Percentiles rank a stretch among this genome's conserved stretches.
These are phyloP conservation scores for Xylariaceae sp. DNA, from an alignment of 2,329 filamentous ascomycete genomes.

Conservation along the genomic window DNA sequence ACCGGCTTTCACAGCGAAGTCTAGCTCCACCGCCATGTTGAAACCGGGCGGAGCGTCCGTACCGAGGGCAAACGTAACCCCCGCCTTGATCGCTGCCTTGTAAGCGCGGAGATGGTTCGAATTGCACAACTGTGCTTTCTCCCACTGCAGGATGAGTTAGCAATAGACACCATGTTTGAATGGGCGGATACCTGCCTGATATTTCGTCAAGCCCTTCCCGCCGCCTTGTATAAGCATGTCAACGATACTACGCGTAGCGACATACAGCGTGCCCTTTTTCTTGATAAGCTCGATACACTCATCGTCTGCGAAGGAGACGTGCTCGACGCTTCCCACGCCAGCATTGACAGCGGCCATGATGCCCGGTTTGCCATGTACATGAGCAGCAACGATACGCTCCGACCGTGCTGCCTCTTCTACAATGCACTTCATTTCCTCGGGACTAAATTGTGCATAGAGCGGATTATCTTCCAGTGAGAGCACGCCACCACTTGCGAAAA, in stretches of 20 bases:
- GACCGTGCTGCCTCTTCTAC: slow-evolving; percentile 38
- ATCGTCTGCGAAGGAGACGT: slow-evolving; percentile 40
- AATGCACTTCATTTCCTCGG: slow-evolving; percentile 37
- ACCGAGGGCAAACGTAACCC: slow-evolving; percentile 40
- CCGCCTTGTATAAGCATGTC: slow-evolving; percentile 32
- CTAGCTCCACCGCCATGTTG: slow-evolving; percentile 40
- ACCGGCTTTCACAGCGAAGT: slow-evolving; percentile 40
- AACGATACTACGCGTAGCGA: slow-evolving; percentile 39
- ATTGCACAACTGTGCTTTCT: slow-evolving; percentile 34
- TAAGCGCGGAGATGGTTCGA: slow-evolving; percentile 35
- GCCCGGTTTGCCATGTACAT: slow-evolving; percentile 41
- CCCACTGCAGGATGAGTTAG: slow-evolving; percentile 21
- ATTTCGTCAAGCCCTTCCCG: slow-evolving; percentile 33
- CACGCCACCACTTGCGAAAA: slow-evolving; percentile 40
- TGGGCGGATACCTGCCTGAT: slow-evolving; percentile 10
- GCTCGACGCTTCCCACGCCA: slow-evolving; percentile 39
- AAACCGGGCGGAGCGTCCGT: slow-evolving; percentile 40
- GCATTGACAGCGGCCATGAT: slow-evolving; percentile 38
- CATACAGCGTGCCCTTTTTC: slow-evolving; percentile 35
- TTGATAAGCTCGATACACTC: slow-evolving; percentile 41
- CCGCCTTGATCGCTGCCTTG: slow-evolving; percentile 36
- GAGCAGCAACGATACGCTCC: slow-evolving; percentile 38
- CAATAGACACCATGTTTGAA: not conserved
- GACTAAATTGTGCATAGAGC: slow-evolving; percentile 38
- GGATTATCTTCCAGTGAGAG: slow-evolving; percentile 40